Evolutionary conservation across 805 yeast genomes (phyloP).

Genomic region (Hanseniaspora singularis): DNA sequence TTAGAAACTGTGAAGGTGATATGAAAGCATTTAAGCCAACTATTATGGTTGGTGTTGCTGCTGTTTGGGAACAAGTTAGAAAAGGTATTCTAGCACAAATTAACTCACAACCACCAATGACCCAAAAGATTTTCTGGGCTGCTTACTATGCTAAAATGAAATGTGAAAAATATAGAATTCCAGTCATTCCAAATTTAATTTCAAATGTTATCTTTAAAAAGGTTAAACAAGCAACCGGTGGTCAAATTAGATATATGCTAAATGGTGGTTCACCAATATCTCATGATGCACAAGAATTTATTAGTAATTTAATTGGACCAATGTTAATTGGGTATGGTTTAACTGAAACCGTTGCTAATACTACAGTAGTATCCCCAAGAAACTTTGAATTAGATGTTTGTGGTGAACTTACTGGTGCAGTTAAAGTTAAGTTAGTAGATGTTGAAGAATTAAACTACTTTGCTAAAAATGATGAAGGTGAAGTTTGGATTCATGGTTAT

Average conservation of each 20-base stretch:
- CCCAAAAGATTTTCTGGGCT: constrained; percentile 79
- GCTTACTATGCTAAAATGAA: constrained; percentile 65
- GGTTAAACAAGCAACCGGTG: constrained; percentile 91
- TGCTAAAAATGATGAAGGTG: constrained; percentile 89
- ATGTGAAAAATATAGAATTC: constrained; percentile 53
- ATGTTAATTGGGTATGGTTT: constrained; percentile 91
- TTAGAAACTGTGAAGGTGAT: constrained; percentile 80
- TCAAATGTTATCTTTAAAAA: constrained; percentile 73
- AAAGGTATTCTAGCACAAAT: constrained; percentile 81
- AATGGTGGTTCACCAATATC: constrained; percentile 93
- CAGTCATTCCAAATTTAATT: constrained; percentile 45
- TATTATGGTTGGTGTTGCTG: constrained; percentile 95
- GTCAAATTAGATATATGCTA: constrained; percentile 55
- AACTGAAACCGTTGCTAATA: constrained; percentile 90
- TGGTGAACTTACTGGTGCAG: constrained; percentile 72
- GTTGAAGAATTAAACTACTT: constrained; percentile 83
- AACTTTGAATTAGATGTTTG: constrained; percentile 62
- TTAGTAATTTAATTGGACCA: constrained; percentile 65
- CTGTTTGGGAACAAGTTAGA: constrained; percentile 92
- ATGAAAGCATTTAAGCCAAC: constrained; percentile 80
- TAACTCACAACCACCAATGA: constrained; percentile 46
- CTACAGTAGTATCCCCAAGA: constrained; percentile 53
- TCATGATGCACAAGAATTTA: constrained; percentile 66
- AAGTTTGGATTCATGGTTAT: constrained; percentile 66
- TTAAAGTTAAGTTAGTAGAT: constrained; percentile 81